Conservation (phyloP, 306 rosid species). For the Cyclanthera cordifolia region DNA sequence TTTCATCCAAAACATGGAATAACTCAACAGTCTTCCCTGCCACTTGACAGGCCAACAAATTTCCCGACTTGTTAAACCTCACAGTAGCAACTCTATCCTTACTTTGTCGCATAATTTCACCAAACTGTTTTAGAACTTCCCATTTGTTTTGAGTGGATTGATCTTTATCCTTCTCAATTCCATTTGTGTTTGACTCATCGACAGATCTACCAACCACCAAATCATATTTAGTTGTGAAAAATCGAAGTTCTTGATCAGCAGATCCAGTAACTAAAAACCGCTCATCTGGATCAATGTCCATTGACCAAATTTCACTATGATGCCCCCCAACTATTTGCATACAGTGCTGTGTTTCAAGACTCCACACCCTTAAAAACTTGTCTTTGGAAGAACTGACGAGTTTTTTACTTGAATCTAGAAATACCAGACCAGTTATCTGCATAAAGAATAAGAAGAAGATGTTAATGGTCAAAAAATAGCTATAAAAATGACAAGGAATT, state of each 20-base stretch:
- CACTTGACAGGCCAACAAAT: conserved; percentile 76
- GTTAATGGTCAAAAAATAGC: background rate
- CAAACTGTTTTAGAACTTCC: conserved; percentile 67
- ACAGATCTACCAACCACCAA: conserved; percentile 28
- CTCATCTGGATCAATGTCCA: conserved; percentile 62
- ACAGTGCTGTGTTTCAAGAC: conserved; percentile 92
- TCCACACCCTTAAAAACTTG: conserved; percentile 93
- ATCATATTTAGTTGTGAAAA: conserved; percentile 52
- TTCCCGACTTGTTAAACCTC: conserved; percentile 70
- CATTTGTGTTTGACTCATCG: conserved; percentile 19
- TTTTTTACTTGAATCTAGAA: conserved; percentile 60
- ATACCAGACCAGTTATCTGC: conserved; percentile 83
- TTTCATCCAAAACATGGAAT: conserved; percentile 66
- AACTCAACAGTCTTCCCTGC: conserved; percentile 82
- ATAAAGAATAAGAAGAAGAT: conserved; percentile 18
- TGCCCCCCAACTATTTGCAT: conserved; percentile 89
- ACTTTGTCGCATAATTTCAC: conserved; percentile 70
- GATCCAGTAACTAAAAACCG: conserved; percentile 78
- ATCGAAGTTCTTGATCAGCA: conserved; percentile 75
- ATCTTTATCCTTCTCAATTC: conserved; percentile 25
- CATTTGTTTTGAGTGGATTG: conserved; percentile 43
- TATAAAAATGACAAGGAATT: background rate
- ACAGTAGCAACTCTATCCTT: conserved; percentile 81
- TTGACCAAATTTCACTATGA: conserved; percentile 92
- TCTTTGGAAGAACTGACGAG: conserved; percentile 86